Base-by-base conservation (phyloP, 2,329 filamentous ascomycete genomes). In the Penicillium sp. region DNA sequence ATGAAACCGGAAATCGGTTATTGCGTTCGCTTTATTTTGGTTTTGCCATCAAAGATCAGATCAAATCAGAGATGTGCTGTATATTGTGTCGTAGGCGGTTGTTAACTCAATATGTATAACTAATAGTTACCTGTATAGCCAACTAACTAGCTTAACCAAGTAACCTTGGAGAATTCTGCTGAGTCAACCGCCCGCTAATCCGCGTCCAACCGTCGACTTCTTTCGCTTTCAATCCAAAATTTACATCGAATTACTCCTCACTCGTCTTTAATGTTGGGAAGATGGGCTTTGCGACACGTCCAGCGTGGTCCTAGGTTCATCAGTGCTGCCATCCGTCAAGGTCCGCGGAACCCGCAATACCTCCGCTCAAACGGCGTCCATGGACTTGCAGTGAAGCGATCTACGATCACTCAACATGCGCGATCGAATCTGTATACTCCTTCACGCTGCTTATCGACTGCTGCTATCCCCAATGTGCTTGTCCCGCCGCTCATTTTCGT, bases 401-500 rank as follows among this genome's bases (percentile, higher is more conserved):
- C 33, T 29, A 42, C 8, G 4, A 0, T 53, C 24, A 10, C 23
- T 24, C 49, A 46, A 28, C 29, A 35, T 24, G 3, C 2, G 2
- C 13, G 7, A 33, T n/a, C 1, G 8, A 43, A 13, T 23, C 15
- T 1, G 4, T 10, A 6, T 15, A 32, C 12, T 9, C 29, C 40
- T n/a, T 6, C 52, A 6, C 57, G 62, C 5, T 33, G 25, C 3
- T 24, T 66, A 1, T 46, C 55, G 6, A 65, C 58, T 1, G 39
- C 54, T 3, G 53, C 64, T 15, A 63, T 79, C 8, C 74, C 75
- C 0, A 56, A 71, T 1, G 55, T 79, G 10, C 67, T 87, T n/a
- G 69, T 86, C 3, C 83, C 87, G 6, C 88, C 88, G 0, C 62
- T 79, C 6, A 73, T 88, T 38, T 90, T 89, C 62, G 66, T 75